A percentile compares a stretch with the other conserved stretches of the same genome.
phyloP scores from a whole-genome alignment of 306 rosid species.

The Fagus crenata region DNA sequence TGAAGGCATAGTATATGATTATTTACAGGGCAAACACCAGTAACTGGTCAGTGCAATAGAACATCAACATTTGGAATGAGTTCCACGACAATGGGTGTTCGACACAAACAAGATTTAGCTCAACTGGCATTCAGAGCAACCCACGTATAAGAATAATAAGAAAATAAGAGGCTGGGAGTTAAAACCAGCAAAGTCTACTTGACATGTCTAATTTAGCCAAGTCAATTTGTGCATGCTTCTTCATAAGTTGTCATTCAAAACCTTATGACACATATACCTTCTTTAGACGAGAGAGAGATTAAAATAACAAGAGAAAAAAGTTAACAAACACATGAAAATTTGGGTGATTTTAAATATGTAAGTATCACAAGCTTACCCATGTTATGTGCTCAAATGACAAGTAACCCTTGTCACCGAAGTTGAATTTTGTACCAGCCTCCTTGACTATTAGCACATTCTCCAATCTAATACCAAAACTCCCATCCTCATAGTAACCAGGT shows the following conservation, averaged over 20 bases:
- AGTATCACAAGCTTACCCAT: conserved; percentile 56
- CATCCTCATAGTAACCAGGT: conserved; percentile 98
- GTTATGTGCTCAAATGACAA: conserved; percentile 92
- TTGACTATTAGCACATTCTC: conserved; percentile 93
- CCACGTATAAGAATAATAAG: too few relatives aligned
- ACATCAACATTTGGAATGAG: not conserved
- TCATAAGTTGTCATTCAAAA: not conserved
- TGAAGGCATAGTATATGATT: too few relatives aligned
- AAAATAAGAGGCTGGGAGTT: not conserved
- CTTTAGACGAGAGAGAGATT: not conserved
- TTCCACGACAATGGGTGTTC: too few relatives aligned
- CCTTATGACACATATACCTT: not conserved
- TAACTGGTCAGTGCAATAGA: not conserved
- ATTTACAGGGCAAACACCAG: not conserved
- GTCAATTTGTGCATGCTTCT: not conserved
- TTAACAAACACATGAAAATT: not conserved
- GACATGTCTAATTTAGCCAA: not conserved
- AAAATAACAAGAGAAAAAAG: not conserved
- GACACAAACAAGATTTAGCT: too few relatives aligned
- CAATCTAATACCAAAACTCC: conserved; percentile 87
- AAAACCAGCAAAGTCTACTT: not conserved
- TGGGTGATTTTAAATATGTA: not conserved
- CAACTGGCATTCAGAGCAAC: too few relatives aligned
- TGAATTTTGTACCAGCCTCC: conserved; percentile 75
- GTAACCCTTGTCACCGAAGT: conserved; percentile 90